Conservation (phyloP, 495 filamentous ascomycete genomes). For the Penicillium lagena region DNA sequence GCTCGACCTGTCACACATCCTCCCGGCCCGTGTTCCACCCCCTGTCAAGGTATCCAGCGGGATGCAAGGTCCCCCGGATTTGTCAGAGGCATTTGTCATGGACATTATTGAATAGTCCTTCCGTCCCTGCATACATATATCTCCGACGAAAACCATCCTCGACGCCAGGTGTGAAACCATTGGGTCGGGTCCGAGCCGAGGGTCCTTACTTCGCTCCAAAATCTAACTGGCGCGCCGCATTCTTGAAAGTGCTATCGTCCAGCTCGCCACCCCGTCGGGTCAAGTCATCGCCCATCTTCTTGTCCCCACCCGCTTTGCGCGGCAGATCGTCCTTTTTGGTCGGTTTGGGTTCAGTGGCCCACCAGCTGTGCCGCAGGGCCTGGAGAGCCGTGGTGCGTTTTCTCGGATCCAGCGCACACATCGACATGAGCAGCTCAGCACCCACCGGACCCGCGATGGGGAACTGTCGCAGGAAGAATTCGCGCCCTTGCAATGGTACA, state of each 20-base stretch:
- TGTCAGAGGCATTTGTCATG: too few relatives aligned
- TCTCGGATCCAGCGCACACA: constrained; percentile 78
- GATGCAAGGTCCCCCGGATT: too few relatives aligned
- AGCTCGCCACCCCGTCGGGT: constrained; percentile 71
- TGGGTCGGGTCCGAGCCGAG: too few relatives aligned
- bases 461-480: constrained; percentile 66
- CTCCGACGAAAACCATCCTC: too few relatives aligned
- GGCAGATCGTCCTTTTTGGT: constrained; percentile 81
- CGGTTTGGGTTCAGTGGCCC: constrained; percentile 74
- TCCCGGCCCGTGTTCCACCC: too few relatives aligned
- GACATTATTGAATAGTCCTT: too few relatives aligned
- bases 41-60: too few relatives aligned
- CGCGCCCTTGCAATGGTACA: constrained; percentile 56
- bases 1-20: too few relatives aligned
- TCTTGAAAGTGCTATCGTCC: constrained; percentile 56
- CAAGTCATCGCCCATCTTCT: constrained; percentile 79
- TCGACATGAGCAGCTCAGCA: constrained; percentile 79
- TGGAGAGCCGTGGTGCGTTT: constrained; percentile 70
- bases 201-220: constrained; percentile 54
- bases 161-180: too few relatives aligned
- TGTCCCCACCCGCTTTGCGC: constrained; percentile 54
- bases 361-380: constrained; percentile 81
- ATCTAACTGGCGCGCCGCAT: constrained; percentile 82
- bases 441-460: constrained; percentile 72
- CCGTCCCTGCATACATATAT: too few relatives aligned